Base-by-base conservation (phyloP, 768 basidiomycete genomes). In the Rhizopogon salebrosus region DNA sequence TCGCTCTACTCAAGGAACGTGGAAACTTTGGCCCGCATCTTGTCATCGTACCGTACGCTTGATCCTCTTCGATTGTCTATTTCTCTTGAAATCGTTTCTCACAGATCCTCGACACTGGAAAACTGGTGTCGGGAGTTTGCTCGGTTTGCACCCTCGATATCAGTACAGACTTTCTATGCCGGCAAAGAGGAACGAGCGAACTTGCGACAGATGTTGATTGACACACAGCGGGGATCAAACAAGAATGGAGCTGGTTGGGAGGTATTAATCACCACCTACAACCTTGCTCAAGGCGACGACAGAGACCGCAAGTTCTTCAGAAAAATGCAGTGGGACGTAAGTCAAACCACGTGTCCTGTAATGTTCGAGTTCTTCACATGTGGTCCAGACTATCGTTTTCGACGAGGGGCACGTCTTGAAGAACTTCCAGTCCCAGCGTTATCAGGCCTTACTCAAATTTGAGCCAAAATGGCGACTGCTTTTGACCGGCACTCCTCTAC, bases 111-210 rank as follows among this genome's bases (percentile, higher is more conserved):
- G 3, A 98, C 95, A 0, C 74, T 98, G 23, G 97, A 99, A 69
- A 99, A 99, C 63, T 99, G 97, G 97, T 89, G 92, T 68, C 82
- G 97, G 59, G 97, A 99, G 70, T 98, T 99, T 64, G 80, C 84
- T 23, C 83, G 85, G 31, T 99, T 99, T 62, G 89, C 89, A 3
- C 94, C 94, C 5, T 77, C 78, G 6, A 86, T 99, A 64, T 77
- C 82, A 16, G 82, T 98, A 6, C 86, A 89, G 64, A 90, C 91
- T 11, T 99, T 98, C 68, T 99, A 98, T 60, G 97, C 92, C 5
- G 81, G 85, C 26, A 97, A 97, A 72, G 84, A 87, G 11, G 94
- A 98, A 48, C 83, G 97, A 20, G 72, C 80, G 2, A 70, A 73
- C 43, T 77, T 97, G 20, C 80, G 93, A 8, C 78, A 87, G 66